Evolutionary conservation across 2,329 filamentous ascomycete genomes (phyloP), one percentile per base, ranked within the genome.

Genomic region (Fusarium acutatum): DNA sequence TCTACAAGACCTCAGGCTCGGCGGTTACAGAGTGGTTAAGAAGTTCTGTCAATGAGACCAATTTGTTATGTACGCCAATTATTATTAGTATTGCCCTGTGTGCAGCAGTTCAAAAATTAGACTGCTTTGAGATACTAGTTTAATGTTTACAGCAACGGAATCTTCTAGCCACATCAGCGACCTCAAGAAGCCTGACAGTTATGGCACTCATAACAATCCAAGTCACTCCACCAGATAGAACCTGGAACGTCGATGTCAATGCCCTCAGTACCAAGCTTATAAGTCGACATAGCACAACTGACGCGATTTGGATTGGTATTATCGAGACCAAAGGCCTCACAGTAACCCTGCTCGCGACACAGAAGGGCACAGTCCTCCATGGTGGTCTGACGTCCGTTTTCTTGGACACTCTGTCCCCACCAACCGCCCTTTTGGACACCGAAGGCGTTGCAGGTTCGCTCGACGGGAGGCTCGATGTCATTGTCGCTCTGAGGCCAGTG

Each of bases 341-440:
- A 67, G 15, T 58, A 30, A 2, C 6, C 4, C 37, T 43, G 26
- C 8, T 50, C 17, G 3, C 64, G 50, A 24, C 61, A 68, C 3
- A 66, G 1, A 15, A 32, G 34, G 18, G 61, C 62, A 15, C 67
- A 71, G 24, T 71, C 67, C 7, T 71, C 67, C 30, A 68, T 64
- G 2, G 54, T 64, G 14, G 24, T 30, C 24, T 70, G 67, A 4
- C 26, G 37, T 14, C 11, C 13, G 15, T 59, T 52, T 14, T 32
- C n/a, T 47, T 38, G 37, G 4, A 24, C 7, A 24, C 30, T 22
- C 1, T 40, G 49, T 30, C 64, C 67, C 60, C 38, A 68, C 35
- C 37, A 64, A 6, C 67, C 28, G 20, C 22, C 32, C n/a, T 60
- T 64, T 41, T 64, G 64, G 3, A 54, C 18, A 10, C 67, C 58